Evolutionary conservation across 768 basidiomycete species (phyloP).

Genomic region (Boletus sp.): DNA sequence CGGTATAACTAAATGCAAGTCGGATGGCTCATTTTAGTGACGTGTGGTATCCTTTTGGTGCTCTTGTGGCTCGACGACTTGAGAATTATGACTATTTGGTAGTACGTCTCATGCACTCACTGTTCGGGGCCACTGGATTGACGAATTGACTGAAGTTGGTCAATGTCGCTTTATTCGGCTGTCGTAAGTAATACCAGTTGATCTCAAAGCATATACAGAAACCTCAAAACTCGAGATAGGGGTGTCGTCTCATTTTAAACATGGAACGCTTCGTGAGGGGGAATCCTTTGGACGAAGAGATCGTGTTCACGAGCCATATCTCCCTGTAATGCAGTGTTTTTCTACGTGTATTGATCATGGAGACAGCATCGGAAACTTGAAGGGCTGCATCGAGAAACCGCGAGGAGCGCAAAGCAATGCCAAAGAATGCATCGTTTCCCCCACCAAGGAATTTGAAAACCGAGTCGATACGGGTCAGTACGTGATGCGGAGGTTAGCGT

Average conservation of each 20-base stretch:
- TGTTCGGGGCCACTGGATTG: background rate
- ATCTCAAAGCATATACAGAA: too few species aligned
- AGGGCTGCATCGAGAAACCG: background rate
- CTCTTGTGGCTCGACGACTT: background rate
- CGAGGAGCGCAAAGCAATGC: background rate
- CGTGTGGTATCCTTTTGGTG: background rate
- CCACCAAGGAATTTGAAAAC: background rate
- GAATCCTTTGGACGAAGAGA: too few species aligned
- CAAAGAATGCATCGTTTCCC: background rate
- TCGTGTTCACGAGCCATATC: conserved; percentile 6
- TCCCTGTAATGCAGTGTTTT: background rate
- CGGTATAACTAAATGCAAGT: background rate
- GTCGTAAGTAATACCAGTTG: conserved; percentile 3
- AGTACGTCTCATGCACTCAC: background rate
- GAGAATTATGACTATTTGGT: too few species aligned
- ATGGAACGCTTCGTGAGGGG: too few species aligned
- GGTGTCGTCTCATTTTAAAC: too few species aligned
- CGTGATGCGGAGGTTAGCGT: background rate
- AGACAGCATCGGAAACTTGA: background rate
- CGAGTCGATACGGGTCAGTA: background rate
- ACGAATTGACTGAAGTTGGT: conserved; percentile 13
- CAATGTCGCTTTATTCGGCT: conserved; percentile 8
- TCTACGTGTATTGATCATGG: background rate
- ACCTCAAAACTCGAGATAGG: too few species aligned
- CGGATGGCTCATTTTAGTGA: background rate